Evolutionary conservation across 805 yeast genomes (phyloP), one percentile per base, ranked within the genome.

Genomic region (Cyberlindnera suaveolens): DNA sequence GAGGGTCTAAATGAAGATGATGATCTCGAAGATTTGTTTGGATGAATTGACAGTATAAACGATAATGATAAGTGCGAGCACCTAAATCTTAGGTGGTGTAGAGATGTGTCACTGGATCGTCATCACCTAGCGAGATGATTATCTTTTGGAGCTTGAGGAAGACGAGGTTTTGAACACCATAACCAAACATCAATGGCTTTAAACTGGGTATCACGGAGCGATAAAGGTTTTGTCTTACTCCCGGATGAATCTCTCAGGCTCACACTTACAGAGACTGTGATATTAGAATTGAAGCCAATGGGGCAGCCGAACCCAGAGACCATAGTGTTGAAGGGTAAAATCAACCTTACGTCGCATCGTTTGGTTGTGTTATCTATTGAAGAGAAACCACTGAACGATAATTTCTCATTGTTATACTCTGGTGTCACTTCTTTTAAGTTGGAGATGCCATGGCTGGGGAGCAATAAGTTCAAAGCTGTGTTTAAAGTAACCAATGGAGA

Each of bases 361-460:
- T 34, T 75, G 0, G 65, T 74, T 8, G 64, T 61, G 39, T 53
- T 74, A 3, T 36, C 42, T 4, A 35, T 15, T 7, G 32, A 35
- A 5, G 26, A 23, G 11, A 23, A 23, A 10, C 27, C 27, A 6
- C 27, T 9, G 27, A 23, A 41, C 17, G 62, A 66, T 15, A 60
- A 68, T 6, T 74, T 75, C 49, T 58, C 64, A 44, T 47, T 75
- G 6, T 64, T 66, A 5, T 65, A 70, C 36, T 41, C 34, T 1
- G 63, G 56, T 32, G 39, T 60, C 3, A 35, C 49, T 6, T 55
- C 68, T 0, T 70, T 70, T 50, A 61, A 64, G 41, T 51, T 74
- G 38, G 65, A 68, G 42, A 63, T 73, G 20, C 78, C 79, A 1
- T 74, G 78, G 78, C 70, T 75, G 51, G 81, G 81, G 0, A 65